phyloP scores from a whole-genome alignment of 768 basidiomycete species.

The Russula sp. region DNA sequence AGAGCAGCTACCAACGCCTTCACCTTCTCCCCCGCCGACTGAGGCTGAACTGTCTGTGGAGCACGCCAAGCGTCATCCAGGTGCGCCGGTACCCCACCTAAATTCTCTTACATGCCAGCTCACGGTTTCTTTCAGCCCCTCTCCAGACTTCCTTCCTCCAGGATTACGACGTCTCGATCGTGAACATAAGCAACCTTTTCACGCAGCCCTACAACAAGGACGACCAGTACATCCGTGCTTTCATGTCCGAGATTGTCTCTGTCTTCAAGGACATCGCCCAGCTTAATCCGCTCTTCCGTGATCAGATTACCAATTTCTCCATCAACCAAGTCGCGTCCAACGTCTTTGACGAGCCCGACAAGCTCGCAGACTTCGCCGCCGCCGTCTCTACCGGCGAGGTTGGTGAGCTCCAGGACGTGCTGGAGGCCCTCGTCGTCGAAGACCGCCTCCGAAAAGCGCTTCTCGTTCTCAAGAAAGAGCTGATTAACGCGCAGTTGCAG shows the following conservation, averaged over 20 bases:
- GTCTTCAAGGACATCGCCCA: constrained; percentile 99
- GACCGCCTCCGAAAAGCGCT: constrained; percentile 88
- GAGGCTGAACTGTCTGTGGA: constrained; percentile 12
- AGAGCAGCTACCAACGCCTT: constrained; percentile 41
- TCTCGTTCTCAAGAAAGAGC: constrained; percentile 92
- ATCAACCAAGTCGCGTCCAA: constrained; percentile 89
- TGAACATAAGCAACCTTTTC: constrained; percentile 76
- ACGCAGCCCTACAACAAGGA: constrained; percentile 86
- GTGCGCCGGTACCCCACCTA: background rate
- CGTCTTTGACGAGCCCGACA: constrained; percentile 96
- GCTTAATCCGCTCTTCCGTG: constrained; percentile 94
- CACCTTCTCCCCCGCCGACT: constrained; percentile 32
- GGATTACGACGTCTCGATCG: constrained; percentile 78
- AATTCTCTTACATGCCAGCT: constrained; percentile 3
- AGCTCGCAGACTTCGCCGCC: constrained; percentile 95
- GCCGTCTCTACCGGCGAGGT: constrained; percentile 94
- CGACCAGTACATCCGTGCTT: constrained; percentile 91
- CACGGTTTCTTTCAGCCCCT: constrained; percentile 38
- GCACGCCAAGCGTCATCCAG: constrained; percentile 19
- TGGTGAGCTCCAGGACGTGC: constrained; percentile 85
- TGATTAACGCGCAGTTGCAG: constrained; percentile 94
- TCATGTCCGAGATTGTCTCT: constrained; percentile 93
- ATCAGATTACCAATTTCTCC: constrained; percentile 95
- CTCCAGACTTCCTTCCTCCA: constrained; percentile 83
- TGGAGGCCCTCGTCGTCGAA: constrained; percentile 80